Base-by-base conservation (phyloP, 2,329 filamentous ascomycete genomes). In the Penicillium verrucosum region DNA sequence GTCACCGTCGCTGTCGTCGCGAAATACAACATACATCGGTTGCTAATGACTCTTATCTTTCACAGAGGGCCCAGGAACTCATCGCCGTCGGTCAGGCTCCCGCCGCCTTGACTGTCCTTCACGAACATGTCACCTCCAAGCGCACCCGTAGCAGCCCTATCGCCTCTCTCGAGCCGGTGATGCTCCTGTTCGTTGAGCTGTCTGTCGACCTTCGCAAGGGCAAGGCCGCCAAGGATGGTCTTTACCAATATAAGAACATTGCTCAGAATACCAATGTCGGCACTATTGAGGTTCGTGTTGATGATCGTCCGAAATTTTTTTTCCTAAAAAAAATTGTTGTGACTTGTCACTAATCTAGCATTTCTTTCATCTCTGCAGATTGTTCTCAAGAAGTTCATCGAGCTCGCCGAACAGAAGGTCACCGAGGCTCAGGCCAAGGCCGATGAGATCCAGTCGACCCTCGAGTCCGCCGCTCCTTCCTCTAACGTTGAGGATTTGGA, bases 191-290 rank as follows among this genome's bases (percentile, higher is more conserved):
- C 73, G 93, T 99, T 71, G 92, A 97, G 79, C 85, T 97, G 58
- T 96, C 90, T 66, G 94, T 99, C 71, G 93, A 97, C 73, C 87
- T 97, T 70, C 92, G 94, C 80, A 99, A 97, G 81, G 94, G 94
- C 69, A 99, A 99, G 80, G 85, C 94, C 60, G 94, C 93, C 77
- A 99, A 99, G 84, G 94, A 99, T 80, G 94, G 94, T 60, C 84
- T 99, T 47, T 99, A 97, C 77, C 94, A 97, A 77, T 99, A 99
- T 85, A 99, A 99, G 84, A 99, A 99, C 78, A 97, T 97, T 67
- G 93, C 92, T 54, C 94, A 99, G 78, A 99, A 99, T 81, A 96
- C 93, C 68, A 97, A 97, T 74, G 92, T 99, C 66, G 92, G 86
- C 68, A 99, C 94, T 60, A 99, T 99, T 75, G 94, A 97, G 45